A percentile compares a stretch with the other conserved stretches of the same genome.
Conservation (phyloP, 257 asterid genomes). For the Jaltomata sinuosa region DNA sequence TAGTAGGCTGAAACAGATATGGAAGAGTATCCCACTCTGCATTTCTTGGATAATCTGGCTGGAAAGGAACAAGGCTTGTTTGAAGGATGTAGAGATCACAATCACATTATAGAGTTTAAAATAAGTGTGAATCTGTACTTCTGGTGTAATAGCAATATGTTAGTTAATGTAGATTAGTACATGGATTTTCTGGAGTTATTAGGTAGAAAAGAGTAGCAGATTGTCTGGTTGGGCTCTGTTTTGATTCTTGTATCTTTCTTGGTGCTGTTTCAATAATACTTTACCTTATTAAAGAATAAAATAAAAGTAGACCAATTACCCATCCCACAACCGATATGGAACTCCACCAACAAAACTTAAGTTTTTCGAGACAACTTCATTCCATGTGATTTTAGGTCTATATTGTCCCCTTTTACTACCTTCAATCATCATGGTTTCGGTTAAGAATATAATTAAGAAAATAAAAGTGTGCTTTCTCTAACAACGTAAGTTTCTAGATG, state of each 20-base stretch:
- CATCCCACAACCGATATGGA: background rate
- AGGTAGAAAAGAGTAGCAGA: background rate
- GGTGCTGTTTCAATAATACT: background rate
- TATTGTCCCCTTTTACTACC: background rate
- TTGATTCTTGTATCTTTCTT: background rate
- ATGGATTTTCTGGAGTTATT: background rate
- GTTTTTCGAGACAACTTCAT: background rate
- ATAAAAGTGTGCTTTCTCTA: background rate
- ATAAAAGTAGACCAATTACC: background rate
- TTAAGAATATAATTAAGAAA: background rate
- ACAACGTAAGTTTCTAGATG: background rate
- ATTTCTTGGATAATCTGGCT: background rate
- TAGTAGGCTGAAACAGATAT: background rate
- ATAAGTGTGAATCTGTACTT: background rate
- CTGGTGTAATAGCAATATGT: background rate
- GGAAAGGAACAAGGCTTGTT: background rate
- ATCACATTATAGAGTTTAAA: background rate
- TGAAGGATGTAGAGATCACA: background rate
- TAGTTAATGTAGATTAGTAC: background rate
- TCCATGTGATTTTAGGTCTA: background rate
- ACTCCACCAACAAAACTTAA: background rate
- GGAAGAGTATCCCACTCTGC: background rate
- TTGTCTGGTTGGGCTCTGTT: background rate
- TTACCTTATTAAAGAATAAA: background rate
- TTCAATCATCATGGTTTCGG: background rate